Conservation (phyloP, 2,329 filamentous ascomycete genomes). For the Diaporthe velutina region DNA sequence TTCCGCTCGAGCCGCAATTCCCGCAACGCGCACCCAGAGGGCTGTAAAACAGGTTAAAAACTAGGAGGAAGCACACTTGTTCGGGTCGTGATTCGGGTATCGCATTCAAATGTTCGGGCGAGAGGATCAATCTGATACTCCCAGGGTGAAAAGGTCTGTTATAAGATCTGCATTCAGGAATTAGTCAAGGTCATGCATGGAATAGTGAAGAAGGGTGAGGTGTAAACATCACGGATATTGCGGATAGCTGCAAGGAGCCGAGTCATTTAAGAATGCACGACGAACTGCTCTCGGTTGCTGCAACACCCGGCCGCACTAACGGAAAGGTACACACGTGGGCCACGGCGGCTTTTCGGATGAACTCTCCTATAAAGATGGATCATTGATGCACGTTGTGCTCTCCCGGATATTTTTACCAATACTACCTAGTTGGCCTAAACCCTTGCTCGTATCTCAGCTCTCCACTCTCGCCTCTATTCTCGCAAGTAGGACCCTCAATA, state of each 20-base stretch:
- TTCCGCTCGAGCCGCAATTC: no score
- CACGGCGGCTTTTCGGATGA: not conserved
- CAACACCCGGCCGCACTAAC: not conserved
- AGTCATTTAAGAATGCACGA: not conserved
- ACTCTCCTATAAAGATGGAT: not conserved
- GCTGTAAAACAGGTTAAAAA: no score
- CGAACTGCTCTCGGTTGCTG: not conserved
- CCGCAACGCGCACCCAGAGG: no score
- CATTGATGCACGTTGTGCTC: not conserved
- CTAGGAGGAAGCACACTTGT: no score
- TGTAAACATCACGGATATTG: not conserved
- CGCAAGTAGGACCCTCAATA: constrained; percentile 3
- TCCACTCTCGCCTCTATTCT: not conserved
- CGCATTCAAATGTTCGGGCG: no score
- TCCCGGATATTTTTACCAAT: not conserved
- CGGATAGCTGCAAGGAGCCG: constrained; percentile 6
- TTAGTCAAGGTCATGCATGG: no score
- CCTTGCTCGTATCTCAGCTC: not conserved
- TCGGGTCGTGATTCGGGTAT: no score
- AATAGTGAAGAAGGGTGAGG: no score
- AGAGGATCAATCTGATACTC: no score
- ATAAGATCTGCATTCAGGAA: no score
- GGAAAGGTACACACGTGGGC: not conserved
- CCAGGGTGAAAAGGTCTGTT: no score
- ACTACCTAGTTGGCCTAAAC: not conserved